Conservation (phyloP, 2,329 filamentous ascomycete species). For the Fusarium ramigenum region DNA sequence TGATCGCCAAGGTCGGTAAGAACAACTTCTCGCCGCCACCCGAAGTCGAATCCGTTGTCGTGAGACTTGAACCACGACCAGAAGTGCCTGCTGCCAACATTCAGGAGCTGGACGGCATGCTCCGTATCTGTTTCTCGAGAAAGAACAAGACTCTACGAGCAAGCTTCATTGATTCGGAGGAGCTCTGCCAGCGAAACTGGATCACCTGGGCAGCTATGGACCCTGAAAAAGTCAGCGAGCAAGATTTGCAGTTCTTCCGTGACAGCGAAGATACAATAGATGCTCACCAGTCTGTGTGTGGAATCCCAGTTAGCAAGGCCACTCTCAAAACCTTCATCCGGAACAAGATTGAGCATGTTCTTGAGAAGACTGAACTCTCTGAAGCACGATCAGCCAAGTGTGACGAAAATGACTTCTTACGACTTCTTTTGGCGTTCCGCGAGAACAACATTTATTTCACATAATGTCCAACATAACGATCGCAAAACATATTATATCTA, state of each 20-base stretch:
- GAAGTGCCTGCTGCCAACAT: neutral
- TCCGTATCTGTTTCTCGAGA: neutral
- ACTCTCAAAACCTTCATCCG: conserved; percentile 13
- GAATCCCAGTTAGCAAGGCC: conserved; percentile 5
- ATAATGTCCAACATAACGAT: neutral
- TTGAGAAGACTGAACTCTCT: conserved; percentile 4
- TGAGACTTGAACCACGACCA: neutral
- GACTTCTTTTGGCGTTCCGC: conserved; percentile 12
- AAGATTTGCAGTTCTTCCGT: conserved; percentile 5
- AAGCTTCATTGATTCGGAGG: neutral
- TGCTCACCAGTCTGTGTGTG: conserved; percentile 11
- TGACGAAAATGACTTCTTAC: conserved; percentile 11
- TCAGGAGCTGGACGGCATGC: neutral
- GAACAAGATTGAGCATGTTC: conserved; percentile 8
- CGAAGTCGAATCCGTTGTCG: neutral
- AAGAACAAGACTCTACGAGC: neutral
- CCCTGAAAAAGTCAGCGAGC: conserved; percentile 6
- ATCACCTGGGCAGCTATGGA: neutral
- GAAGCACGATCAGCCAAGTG: conserved; percentile 13
- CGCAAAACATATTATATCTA: neutral
- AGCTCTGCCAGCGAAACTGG: neutral
- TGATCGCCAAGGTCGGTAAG: neutral
- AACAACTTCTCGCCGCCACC: neutral
- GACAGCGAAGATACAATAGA: conserved; percentile 8
- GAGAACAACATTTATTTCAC: conserved; percentile 14